phyloP scores from a whole-genome alignment of 2,329 filamentous ascomycete genomes.

The Ascochyta pisi region DNA sequence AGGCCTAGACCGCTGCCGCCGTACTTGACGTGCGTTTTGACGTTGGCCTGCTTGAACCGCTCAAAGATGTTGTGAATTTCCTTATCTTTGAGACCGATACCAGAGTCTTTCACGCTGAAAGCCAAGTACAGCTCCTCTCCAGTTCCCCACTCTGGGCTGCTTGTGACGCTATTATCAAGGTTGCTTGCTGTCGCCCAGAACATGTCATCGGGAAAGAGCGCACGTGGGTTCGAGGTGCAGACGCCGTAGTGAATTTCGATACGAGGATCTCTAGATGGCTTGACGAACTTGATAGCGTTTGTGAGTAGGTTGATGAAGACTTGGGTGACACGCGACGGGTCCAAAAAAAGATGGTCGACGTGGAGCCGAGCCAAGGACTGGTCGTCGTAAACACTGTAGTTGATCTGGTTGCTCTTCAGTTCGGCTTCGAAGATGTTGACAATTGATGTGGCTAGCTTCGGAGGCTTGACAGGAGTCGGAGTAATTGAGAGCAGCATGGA shows the following conservation, averaged over 20 bases:
- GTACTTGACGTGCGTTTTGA: conserved; percentile 50
- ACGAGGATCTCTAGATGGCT: conserved; percentile 40
- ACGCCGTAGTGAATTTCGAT: conserved; percentile 52
- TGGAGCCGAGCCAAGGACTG: conserved; percentile 44
- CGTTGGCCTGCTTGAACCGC: conserved; percentile 45
- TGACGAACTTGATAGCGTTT: conserved; percentile 53
- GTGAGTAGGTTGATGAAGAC: conserved; percentile 82
- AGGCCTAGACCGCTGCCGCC: conserved; percentile 55
- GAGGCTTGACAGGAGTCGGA: conserved; percentile 48
- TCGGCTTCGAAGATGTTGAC: conserved; percentile 50
- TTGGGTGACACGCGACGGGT: conserved; percentile 61
- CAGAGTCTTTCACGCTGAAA: conserved; percentile 50
- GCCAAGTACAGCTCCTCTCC: conserved; percentile 50
- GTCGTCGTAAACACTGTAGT: conserved; percentile 44
- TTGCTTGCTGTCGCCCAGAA: conserved; percentile 41
- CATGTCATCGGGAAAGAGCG: conserved; percentile 36
- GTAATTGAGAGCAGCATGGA: conserved; percentile 54
- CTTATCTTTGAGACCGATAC: conserved; percentile 49
- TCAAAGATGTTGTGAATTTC: conserved; percentile 51
- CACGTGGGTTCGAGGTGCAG: conserved; percentile 27
- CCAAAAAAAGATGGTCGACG: conserved; percentile 51
- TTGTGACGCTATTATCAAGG: conserved; percentile 31
- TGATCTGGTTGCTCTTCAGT: conserved; percentile 42
- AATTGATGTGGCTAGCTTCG: conserved; percentile 46
- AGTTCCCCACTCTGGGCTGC: conserved; percentile 44